These are phyloP conservation scores for Xylariaceae sp. DNA, from an alignment of 2,329 filamentous ascomycete species.

Conservation along the genomic window DNA sequence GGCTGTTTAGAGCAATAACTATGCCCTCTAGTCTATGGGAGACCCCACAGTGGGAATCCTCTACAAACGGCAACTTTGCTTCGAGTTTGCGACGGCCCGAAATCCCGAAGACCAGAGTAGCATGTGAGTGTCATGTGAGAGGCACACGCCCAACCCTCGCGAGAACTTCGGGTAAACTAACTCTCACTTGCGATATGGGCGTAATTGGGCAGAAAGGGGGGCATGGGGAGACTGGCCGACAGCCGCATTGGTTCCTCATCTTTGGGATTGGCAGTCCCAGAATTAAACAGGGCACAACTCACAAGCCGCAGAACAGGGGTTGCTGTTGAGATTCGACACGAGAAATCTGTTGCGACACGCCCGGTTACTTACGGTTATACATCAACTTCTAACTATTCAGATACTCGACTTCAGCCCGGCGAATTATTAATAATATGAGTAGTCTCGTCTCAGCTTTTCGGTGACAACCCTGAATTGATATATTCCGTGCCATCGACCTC, in stretches of 20 bases:
- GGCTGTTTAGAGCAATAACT: neutral
- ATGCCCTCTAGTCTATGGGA: conserved; percentile 1
- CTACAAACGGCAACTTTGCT: conserved; percentile 25
- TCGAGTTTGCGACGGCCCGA: conserved; percentile 28
- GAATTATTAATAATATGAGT: too few relatives aligned
- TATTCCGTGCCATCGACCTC: too few relatives aligned
- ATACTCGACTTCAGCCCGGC: too few relatives aligned
- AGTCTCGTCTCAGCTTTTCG: too few relatives aligned
- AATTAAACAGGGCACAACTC: too few relatives aligned
- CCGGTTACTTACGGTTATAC: too few relatives aligned
- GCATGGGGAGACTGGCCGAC: conserved; percentile 20
- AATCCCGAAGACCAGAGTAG: conserved; percentile 17
- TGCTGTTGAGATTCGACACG: too few relatives aligned
- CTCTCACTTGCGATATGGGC: neutral
- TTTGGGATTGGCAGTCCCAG: too few relatives aligned
- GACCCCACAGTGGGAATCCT: conserved; percentile 22
- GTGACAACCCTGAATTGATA: neutral
- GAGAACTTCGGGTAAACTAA: conserved; percentile 22
- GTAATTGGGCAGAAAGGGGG: neutral
- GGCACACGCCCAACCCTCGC: conserved; percentile 8
- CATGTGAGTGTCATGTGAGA: conserved; percentile 8
- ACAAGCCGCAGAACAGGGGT: too few relatives aligned
- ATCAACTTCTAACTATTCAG: too few relatives aligned
- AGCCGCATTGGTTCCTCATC: conserved; percentile 16
- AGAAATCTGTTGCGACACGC: too few relatives aligned